Conservation (phyloP, 768 basidiomycete genomes). For the Candolleomyces eurysporus region DNA sequence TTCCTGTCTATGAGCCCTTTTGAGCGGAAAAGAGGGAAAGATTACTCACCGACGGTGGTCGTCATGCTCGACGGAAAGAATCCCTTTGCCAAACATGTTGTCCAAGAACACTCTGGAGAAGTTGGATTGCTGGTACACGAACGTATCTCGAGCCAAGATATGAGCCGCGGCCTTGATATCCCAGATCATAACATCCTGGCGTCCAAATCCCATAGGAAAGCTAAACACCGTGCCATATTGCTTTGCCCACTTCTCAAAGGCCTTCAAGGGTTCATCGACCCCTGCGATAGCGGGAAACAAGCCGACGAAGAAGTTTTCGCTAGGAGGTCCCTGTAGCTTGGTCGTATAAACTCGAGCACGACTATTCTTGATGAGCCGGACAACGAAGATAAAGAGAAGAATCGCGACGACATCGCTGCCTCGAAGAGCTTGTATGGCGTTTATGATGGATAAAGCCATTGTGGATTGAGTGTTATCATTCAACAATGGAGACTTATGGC, state of each 20-base stretch:
- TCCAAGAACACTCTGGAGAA: constrained; percentile 34
- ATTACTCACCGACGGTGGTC: constrained; percentile 40
- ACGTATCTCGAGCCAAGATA: constrained; percentile 49
- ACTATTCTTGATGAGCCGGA: neutral
- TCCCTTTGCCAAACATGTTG: constrained; percentile 39
- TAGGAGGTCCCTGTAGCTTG: constrained; percentile 40
- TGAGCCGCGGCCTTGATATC: constrained; percentile 56
- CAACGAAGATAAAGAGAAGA: neutral
- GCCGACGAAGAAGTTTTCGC: constrained; percentile 36
- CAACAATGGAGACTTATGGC: no score
- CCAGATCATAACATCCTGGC: constrained; percentile 32
- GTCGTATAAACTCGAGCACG: constrained; percentile 21
- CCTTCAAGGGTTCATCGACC: constrained; percentile 24
- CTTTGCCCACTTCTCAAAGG: constrained; percentile 45
- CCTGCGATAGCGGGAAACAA: constrained; percentile 24
- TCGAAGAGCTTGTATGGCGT: no score
- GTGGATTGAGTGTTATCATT: no score
- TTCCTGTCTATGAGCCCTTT: neutral
- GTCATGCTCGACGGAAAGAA: constrained; percentile 43
- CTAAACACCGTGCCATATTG: constrained; percentile 48
- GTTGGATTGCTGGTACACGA: constrained; percentile 41
- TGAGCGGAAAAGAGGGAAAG: neutral
- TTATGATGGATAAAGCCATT: no score
- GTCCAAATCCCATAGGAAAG: constrained; percentile 38
- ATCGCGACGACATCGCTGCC: neutral